These are phyloP conservation scores for Rhododendron henanense DNA, from an alignment of 148 eudicot species.

Conservation along the genomic window DNA sequence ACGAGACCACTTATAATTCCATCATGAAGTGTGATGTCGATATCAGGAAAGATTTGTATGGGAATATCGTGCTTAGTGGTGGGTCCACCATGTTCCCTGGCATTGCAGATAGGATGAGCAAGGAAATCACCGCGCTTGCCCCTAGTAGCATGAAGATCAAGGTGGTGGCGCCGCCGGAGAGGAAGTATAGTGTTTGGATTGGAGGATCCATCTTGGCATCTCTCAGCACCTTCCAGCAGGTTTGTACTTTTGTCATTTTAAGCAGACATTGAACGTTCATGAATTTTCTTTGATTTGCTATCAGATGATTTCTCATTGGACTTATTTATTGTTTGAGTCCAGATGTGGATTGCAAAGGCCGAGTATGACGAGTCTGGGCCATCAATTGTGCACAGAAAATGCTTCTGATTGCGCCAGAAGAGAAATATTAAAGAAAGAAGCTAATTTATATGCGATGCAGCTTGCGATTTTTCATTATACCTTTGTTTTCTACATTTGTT, in stretches of 20 bases:
- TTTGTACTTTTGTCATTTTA: constrained; percentile 14
- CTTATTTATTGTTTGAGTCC: constrained; percentile 10
- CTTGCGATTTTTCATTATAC: not conserved
- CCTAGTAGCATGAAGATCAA: constrained; percentile 96
- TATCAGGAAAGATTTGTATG: constrained; percentile 82
- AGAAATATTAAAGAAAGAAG: not conserved
- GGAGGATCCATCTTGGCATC: constrained; percentile 93
- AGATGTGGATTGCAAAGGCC: constrained; percentile 72
- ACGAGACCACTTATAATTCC: constrained; percentile 86
- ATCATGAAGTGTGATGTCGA: constrained; percentile 91
- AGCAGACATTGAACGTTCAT: not conserved
- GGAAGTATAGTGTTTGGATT: constrained; percentile 93
- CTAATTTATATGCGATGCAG: not conserved
- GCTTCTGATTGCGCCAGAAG: constrained; percentile 33
- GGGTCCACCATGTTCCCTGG: constrained; percentile 91
- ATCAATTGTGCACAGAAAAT: constrained; percentile 58
- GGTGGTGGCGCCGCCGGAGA: constrained; percentile 87
- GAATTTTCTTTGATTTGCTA: not conserved
- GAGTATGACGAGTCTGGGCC: constrained; percentile 65
- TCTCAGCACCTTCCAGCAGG: constrained; percentile 93
- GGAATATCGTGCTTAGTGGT: constrained; percentile 84
- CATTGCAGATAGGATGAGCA: constrained; percentile 88
- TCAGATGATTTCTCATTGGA: not conserved
- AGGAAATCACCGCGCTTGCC: constrained; percentile 78
- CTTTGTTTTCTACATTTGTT: not conserved